Base-by-base conservation (phyloP, 345 rosid genomes). In the Ceriops zippeliana region DNA sequence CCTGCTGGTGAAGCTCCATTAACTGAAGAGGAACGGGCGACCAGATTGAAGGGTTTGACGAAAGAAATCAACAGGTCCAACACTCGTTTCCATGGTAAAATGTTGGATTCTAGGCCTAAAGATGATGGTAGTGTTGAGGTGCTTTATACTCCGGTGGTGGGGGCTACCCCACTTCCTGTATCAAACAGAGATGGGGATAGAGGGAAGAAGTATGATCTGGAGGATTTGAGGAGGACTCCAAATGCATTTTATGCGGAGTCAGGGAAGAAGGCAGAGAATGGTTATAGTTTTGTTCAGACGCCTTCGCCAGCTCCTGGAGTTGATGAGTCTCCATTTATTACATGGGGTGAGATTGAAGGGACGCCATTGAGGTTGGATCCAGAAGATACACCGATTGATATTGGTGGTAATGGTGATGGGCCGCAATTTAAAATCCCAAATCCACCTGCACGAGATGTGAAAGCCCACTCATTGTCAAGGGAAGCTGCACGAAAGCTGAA, bases 281-380 rank as follows among this genome's bases (percentile, higher is more conserved):
- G 99, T 26, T 95, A 91, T 79, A 87, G 83, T 62, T 91, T 87
- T 82, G 97, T 95, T 35, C 87, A 61, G 83, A 95, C 98, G 7
- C 99, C 99, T 11, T 92, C 99, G 30, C 98, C 99, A 8, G 95
- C 95, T 17, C 97, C 99, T 0, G 98, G 98, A 52, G 89, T 77
- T 58, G 97, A 91, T 77, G 97, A 82, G 42, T 95, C 98, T 0
- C 99, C 99, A 0, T 90, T 95, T 79, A 83, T 95, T 37, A 95
- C 99, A 0, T 95, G 99, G 99, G 99, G 98, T 83, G 97, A 95
- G 82, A 91, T 95, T 32, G 99, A 95, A 68, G 98, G 99, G 60
- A 95, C 99, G 0, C 99, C 98, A 2, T 53, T 95, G 85, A 84
- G 97, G 61, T 78, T 95, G 84, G 99, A 91, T 58, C 61, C 75